Conservation (phyloP, 2,329 filamentous ascomycete species). For the Ceratocystis lukuohia region DNA sequence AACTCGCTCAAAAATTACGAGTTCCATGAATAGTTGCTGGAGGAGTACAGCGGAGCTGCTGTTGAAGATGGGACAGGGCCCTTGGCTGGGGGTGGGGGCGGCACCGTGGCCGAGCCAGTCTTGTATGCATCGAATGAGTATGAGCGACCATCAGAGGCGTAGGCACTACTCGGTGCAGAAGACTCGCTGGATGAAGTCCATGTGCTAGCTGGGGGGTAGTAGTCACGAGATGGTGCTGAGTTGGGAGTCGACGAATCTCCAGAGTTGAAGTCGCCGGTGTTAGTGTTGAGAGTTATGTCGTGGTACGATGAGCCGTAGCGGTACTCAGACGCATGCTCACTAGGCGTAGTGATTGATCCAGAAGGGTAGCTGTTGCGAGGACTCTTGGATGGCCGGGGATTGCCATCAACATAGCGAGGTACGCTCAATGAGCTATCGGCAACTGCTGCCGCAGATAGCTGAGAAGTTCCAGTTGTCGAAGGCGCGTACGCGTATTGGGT, state of each 20-base stretch:
- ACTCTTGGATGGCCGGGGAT: constrained; percentile 42
- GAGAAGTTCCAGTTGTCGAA: constrained; percentile 37
- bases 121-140: constrained; percentile 42
- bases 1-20: constrained; percentile 27
- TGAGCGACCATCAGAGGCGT: constrained; percentile 26
- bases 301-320: constrained; percentile 39
- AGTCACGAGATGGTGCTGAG: constrained; percentile 32
- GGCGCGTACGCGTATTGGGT: constrained; percentile 44
- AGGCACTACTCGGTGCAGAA: constrained; percentile 11
- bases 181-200: constrained; percentile 30
- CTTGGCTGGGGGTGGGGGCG: constrained; percentile 28
- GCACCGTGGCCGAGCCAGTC: constrained; percentile 25
- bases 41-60: constrained; percentile 27
- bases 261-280: constrained; percentile 20
- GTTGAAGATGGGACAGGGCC: constrained; percentile 13
- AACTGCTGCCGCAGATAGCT: constrained; percentile 33
- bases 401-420: constrained; percentile 44
- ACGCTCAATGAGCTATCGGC: constrained; percentile 38
- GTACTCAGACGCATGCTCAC: constrained; percentile 41
- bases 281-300: constrained; percentile 25
- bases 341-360: constrained; percentile 34
- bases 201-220: constrained; percentile 38
- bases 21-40: constrained; percentile 46
- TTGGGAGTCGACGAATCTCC: constrained; percentile 25
- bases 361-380: constrained; percentile 44